These are phyloP conservation scores for Euphorbia schlechtendalii DNA, from an alignment of 441 rosid species.

Conservation along the genomic window DNA sequence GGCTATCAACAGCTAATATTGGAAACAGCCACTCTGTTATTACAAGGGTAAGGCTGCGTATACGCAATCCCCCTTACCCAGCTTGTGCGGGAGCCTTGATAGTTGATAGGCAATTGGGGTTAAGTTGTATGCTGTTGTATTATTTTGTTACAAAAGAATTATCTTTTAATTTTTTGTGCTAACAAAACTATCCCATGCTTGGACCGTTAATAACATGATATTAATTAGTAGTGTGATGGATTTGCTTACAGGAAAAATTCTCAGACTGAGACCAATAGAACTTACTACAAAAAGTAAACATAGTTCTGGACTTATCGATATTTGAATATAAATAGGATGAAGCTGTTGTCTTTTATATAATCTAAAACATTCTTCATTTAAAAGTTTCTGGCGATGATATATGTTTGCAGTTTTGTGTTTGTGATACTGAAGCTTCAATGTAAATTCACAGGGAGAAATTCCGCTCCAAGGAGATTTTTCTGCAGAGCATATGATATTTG, in stretches of 20 bases:
- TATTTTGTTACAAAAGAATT: too few species aligned
- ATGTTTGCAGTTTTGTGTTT: neutral
- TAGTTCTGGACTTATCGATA: neutral
- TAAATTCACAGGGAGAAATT: constrained; percentile 64
- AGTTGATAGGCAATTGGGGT: too few species aligned
- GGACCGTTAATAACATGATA: too few species aligned
- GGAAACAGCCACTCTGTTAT: too few species aligned
- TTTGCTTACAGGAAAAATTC: neutral
- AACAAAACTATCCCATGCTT: too few species aligned
- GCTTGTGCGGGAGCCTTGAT: too few species aligned
- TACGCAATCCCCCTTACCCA: too few species aligned
- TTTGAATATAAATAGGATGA: neutral
- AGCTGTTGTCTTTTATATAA: neutral
- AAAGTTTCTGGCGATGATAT: neutral
- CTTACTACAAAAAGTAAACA: neutral
- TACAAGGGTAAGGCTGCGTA: too few species aligned
- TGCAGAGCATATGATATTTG: constrained; percentile 81
- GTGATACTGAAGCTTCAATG: constrained; percentile 1
- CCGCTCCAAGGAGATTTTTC: constrained; percentile 91
- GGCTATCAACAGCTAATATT: too few species aligned
- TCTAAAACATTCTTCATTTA: neutral
- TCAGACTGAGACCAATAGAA: neutral
- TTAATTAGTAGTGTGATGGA: neutral
- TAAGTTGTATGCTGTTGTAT: too few species aligned
- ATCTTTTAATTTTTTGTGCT: too few species aligned